Evolutionary conservation across 2,329 filamentous ascomycete species (phyloP).

Genomic region (Blastomyces gilchristii): DNA sequence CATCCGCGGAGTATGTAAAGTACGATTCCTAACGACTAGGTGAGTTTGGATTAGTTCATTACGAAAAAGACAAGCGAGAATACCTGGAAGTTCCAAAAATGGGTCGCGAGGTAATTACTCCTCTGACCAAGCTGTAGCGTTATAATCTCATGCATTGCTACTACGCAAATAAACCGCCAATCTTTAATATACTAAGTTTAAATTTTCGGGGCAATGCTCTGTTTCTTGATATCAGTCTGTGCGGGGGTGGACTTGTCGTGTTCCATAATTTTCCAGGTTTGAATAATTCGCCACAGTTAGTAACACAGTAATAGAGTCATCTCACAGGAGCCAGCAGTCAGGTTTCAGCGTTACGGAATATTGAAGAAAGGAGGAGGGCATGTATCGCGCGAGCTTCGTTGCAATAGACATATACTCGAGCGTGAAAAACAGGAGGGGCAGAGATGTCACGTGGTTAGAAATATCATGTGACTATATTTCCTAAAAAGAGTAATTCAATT

Average conservation of each 20-base stretch:
- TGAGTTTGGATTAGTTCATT: conserved; percentile 8
- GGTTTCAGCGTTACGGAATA: background rate
- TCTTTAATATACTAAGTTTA: background rate
- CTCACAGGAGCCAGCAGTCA: background rate
- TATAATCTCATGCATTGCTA: conserved; percentile 80
- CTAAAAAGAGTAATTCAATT: too few species aligned
- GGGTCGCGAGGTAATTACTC: conserved; percentile 85
- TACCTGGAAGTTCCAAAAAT: conserved; percentile 96
- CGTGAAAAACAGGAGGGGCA: background rate
- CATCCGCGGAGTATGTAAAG: conserved; percentile 70
- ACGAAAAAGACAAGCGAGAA: background rate
- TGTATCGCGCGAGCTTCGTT: background rate
- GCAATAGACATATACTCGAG: too few species aligned
- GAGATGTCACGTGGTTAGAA: background rate
- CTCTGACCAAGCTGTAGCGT: conserved; percentile 88
- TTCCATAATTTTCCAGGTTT: background rate
- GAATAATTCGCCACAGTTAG: background rate
- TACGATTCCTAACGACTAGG: conserved; percentile 66
- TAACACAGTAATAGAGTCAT: background rate
- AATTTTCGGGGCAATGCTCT: background rate
- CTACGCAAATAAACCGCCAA: background rate
- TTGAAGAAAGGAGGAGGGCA: background rate
- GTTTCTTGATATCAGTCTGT: background rate
- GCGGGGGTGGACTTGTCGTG: background rate
- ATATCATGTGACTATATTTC: too few species aligned